phyloP scores from a whole-genome alignment of 495 filamentous ascomycete species.

The Lepidopterella palustris region DNA sequence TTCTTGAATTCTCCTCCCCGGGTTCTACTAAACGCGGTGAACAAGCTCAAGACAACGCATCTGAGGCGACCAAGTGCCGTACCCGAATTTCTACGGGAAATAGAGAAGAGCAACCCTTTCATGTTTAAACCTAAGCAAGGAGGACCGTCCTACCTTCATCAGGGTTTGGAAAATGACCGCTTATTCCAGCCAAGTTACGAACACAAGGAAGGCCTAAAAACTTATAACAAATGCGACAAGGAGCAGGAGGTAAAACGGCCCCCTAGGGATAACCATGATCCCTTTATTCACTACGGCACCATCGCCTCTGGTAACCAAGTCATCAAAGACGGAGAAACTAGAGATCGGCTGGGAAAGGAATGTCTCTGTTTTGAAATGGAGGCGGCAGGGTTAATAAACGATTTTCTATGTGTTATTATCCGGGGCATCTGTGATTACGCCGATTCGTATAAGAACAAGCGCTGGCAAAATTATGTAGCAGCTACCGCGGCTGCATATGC shows the following conservation, averaged over 20 bases:
- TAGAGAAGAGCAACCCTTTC: not conserved
- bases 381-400: slow-evolving; percentile 26
- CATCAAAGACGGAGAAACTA: slow-evolving; percentile 28
- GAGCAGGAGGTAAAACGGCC: not conserved
- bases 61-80: not conserved
- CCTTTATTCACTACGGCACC: slow-evolving; percentile 22
- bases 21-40: not conserved
- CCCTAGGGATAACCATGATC: not conserved
- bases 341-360: slow-evolving; percentile 22
- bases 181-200: not conserved
- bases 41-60: not conserved
- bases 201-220: not conserved
- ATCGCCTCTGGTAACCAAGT: slow-evolving; percentile 32
- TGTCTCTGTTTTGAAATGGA: slow-evolving; percentile 34
- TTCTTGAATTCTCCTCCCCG: not conserved
- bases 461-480: slow-evolving; percentile 26
- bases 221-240: not conserved
- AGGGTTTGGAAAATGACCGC: not conserved
- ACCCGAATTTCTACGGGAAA: not conserved
- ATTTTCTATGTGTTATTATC: slow-evolving; percentile 26
- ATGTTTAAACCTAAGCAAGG: not conserved
- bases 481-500: slow-evolving; percentile 30
- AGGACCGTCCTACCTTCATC: not conserved
- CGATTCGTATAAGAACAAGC: slow-evolving; percentile 32
- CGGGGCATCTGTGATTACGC: slow-evolving; percentile 34